A percentile compares a stretch with the other conserved stretches of the same genome.
Evolutionary conservation across 1,284 basidiomycete genomes (phyloP).

Genomic region (Cutaneotrichosporon dermatis): DNA sequence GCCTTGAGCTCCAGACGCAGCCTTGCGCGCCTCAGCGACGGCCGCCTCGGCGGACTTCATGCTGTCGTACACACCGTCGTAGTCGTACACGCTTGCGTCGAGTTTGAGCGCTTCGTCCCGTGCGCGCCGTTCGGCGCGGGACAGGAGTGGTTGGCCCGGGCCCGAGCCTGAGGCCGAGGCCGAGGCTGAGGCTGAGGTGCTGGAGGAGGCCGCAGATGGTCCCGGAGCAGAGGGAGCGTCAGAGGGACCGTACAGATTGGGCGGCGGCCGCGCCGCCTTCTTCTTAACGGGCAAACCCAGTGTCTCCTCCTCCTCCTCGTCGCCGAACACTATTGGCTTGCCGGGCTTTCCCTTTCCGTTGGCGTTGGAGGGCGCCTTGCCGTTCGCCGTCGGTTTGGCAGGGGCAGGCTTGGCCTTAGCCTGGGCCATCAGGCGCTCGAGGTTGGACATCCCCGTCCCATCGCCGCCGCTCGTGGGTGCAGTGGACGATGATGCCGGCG

Average conservation of each 20-base stretch:
- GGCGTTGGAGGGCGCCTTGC: not conserved
- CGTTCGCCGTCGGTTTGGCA: not conserved
- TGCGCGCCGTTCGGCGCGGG: conserved; percentile 35
- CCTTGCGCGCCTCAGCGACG: conserved; percentile 66
- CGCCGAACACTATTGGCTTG: conserved; percentile 20
- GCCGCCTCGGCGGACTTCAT: conserved; percentile 82
- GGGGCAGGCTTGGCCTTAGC: conserved; percentile 18
- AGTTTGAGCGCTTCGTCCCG: conserved; percentile 68
- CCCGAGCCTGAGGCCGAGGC: too few relatives aligned
- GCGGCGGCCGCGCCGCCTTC: conserved; percentile 3
- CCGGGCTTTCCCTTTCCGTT: not conserved
- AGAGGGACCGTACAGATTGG: conserved; percentile 1
- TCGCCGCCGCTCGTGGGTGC: not conserved
- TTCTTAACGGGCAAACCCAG: not conserved
- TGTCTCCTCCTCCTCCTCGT: conserved; percentile 32
- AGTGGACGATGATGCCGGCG: not conserved
- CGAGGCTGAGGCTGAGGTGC: not conserved
- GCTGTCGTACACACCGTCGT: conserved; percentile 92
- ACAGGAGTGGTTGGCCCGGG: conserved; percentile 4
- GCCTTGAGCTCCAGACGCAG: conserved; percentile 59
- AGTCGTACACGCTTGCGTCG: conserved; percentile 85
- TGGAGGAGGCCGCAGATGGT: not conserved
- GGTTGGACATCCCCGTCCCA: conserved; percentile 24
- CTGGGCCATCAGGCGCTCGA: conserved; percentile 41
- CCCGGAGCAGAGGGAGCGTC: not conserved